Base-by-base conservation (phyloP, 2,329 filamentous ascomycete genomes). In the Xylaria digitata region DNA sequence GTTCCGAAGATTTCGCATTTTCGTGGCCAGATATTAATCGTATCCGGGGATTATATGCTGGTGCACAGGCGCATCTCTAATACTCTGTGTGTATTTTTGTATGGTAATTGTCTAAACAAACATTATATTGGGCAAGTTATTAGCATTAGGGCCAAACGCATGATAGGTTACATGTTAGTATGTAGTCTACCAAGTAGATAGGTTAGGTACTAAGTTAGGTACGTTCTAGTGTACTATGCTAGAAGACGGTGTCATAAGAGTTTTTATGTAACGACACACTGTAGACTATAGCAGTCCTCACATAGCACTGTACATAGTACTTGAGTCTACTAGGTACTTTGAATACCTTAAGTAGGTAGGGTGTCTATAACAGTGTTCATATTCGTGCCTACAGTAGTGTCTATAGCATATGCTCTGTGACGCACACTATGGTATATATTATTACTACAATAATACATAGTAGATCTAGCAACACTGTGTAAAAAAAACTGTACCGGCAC, bases 1-100 rank as follows among this genome's bases (percentile, higher is more conserved):
- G 78, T 90, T 94, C 80, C 89, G 90, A 74, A 98, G 86, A 80
- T 97, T 98, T 78, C 93, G 91, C 95, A 98, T 98, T 67, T 79
- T 67, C 83, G 73, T 37, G 43, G 19, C 45, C 19, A 30, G 17
- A 21, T 9, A 21, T 50, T 43, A 56, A 45, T 61, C 26, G 55
- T 61, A n/a, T 40, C 37, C 19, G 23, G 34, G 42, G 49, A 32
- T 55, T 37, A 55, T 59, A 43, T 48, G 59, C 43, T 49, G 54
- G 45, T 48, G 46, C 40, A 63, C 59, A 62, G 63, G 59, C 42
- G 37, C 58, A 65, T 65, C 64, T 56, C 53, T 19, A 34, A 50
- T 37, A 54, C 26, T 45, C 19, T 40, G 53, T 3, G 26, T 30
- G 46, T 61, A 13, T 52, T 61, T 50, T 60, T 59, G 45, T 57